phyloP scores from a whole-genome alignment of 305 asterid species.

The Fraxinus paxiana region DNA sequence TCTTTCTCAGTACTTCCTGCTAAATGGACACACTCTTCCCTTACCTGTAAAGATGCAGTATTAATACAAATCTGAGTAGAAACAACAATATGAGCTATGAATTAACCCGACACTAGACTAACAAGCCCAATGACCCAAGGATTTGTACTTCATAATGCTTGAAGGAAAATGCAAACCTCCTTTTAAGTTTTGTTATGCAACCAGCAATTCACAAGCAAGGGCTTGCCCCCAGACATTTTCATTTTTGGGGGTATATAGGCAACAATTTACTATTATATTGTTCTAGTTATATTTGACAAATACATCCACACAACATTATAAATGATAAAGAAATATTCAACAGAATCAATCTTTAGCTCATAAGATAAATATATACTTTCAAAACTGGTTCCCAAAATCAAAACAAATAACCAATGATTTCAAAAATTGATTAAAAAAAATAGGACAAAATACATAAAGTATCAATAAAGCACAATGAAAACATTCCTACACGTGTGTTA shows the following conservation, averaged over 20 bases:
- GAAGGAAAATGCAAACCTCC: background rate
- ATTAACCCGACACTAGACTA: background rate
- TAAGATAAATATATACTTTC: background rate
- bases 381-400: background rate
- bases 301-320: background rate
- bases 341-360: background rate
- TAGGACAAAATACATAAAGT: background rate
- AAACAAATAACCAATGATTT: background rate
- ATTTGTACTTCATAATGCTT: background rate
- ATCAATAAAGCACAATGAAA: background rate
- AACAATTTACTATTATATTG: background rate
- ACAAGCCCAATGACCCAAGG: background rate
- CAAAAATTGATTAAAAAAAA: background rate
- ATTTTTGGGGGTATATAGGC: background rate
- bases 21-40: constrained; percentile 57
- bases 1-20: constrained; percentile 62
- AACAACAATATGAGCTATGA: background rate
- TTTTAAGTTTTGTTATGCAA: background rate
- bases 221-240: background rate
- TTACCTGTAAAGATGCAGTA: constrained; percentile 43
- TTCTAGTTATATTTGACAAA: background rate
- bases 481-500: background rate
- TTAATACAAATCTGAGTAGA: background rate
- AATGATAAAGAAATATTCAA: background rate
- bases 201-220: background rate